Evolutionary conservation across 2,329 filamentous ascomycete genomes (phyloP).

Genomic region (Talaromyces sp.): DNA sequence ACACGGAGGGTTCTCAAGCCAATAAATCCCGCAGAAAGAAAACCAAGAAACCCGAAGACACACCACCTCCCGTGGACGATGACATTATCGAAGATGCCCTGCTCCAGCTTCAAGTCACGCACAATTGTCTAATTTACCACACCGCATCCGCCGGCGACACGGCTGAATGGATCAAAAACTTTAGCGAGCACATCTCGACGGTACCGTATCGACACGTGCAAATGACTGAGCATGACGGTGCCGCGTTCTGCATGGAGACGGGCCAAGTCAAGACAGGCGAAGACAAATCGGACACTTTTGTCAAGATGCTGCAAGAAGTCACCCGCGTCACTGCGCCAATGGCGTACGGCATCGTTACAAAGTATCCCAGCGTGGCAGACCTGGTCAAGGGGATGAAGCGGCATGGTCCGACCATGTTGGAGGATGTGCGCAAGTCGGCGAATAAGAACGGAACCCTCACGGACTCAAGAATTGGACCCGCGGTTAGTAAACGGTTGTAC

Average conservation of each 20-base stretch:
- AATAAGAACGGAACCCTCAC: conserved; percentile 43
- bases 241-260: conserved; percentile 71
- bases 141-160: conserved; percentile 58
- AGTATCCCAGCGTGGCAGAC: conserved; percentile 55
- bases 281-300: conserved; percentile 61
- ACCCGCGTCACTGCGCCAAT: conserved; percentile 65
- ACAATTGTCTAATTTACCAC: conserved; percentile 66
- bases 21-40: conserved; percentile 15
- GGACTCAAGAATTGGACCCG: conserved; percentile 43
- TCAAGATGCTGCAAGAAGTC: conserved; percentile 72
- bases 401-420: conserved; percentile 57
- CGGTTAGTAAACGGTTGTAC: conserved; percentile 43
- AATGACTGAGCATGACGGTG: conserved; percentile 43
- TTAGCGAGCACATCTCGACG: conserved; percentile 74
- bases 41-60: conserved; percentile 35
- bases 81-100: conserved; percentile 66
- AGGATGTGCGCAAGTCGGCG: conserved; percentile 52
- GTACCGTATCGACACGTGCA: conserved; percentile 60
- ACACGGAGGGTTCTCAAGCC: conserved; percentile 18
- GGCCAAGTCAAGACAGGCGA: conserved; percentile 71
- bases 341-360: conserved; percentile 61
- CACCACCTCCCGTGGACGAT: conserved; percentile 56
- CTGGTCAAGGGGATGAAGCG: conserved; percentile 56
- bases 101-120: conserved; percentile 62
- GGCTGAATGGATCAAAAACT: conserved; percentile 65